A percentile compares a stretch with the other conserved stretches of the same genome.
phyloP scores from a whole-genome alignment of 176 grass and related monocot species.

The Eleusine indica region DNA sequence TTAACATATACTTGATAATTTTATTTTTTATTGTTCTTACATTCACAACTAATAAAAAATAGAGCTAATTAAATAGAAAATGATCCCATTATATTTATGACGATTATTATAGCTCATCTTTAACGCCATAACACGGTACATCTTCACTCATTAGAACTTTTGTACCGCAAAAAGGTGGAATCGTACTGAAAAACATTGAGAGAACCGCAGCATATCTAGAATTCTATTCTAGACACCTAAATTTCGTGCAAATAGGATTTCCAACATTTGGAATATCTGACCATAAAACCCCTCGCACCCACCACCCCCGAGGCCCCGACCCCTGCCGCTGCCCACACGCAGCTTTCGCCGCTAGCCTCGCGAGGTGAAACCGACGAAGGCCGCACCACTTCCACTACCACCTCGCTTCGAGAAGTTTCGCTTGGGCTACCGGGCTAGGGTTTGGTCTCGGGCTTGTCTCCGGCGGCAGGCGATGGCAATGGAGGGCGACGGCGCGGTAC shows the following conservation, averaged over 20 bases:
- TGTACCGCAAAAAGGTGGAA: neutral
- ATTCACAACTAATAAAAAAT: too few species aligned
- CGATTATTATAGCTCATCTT: too few species aligned
- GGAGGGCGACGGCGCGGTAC: constrained; percentile 43
- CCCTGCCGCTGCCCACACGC: neutral
- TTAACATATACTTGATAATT: too few species aligned
- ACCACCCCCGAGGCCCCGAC: neutral
- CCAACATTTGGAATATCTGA: neutral
- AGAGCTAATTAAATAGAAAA: too few species aligned
- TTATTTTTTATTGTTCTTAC: too few species aligned
- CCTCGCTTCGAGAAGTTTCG: constrained; percentile 29
- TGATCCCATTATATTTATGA: too few species aligned
- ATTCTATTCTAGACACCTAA: neutral
- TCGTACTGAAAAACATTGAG: neutral
- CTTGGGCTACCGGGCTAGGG: constrained; percentile 45
- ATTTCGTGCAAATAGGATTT: neutral
- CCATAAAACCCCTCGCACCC: constrained; percentile 30
- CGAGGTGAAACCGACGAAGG: constrained; percentile 32
- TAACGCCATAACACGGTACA: too few species aligned
- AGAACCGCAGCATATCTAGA: neutral
- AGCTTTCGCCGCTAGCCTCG: constrained; percentile 34
- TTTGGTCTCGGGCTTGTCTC: constrained; percentile 24
- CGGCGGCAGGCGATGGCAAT: constrained; percentile 30
- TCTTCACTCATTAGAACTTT: neutral
- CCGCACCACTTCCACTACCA: constrained; percentile 12